Evolutionary conservation across 108 stramenopile species (phyloP).

Genomic region (Cyclotella atomus): DNA sequence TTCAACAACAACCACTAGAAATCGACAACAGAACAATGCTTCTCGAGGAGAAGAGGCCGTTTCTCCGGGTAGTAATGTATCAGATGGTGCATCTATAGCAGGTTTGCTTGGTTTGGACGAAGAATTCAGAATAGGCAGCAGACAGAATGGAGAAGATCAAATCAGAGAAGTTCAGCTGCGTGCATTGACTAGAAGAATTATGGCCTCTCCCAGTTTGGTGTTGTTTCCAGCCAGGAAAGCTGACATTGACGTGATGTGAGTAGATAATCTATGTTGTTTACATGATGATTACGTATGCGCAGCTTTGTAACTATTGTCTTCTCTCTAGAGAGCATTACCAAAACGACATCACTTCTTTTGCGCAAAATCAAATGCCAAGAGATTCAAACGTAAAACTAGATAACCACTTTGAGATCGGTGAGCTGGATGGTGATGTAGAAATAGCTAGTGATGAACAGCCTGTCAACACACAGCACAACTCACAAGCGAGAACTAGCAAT

Average conservation of each 20-base stretch:
- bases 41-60: not conserved
- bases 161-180: constrained; percentile 77
- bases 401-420: constrained; percentile 25
- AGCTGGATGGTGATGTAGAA: constrained; percentile 5
- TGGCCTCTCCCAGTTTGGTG: constrained; percentile 66
- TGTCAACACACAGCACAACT: not conserved
- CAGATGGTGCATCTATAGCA: constrained; percentile 31
- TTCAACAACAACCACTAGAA: not conserved
- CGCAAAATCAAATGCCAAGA: too few species aligned
- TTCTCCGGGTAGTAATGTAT: constrained; percentile 18
- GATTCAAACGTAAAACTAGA: not conserved
- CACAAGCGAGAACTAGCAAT: not conserved
- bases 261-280: constrained; percentile 3
- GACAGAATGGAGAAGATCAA: constrained; percentile 48
- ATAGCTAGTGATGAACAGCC: not conserved
- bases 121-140: constrained; percentile 33
- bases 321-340: not conserved
- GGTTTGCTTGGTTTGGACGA: constrained; percentile 43
- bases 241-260: constrained; percentile 77
- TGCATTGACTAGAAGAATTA: constrained; percentile 77
- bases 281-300: too few species aligned
- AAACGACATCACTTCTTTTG: not conserved
- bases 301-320: not conserved
- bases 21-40: not conserved
- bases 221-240: constrained; percentile 82